phyloP scores from a whole-genome alignment of 1,284 basidiomycete genomes.

The Boletellus deceptivus region DNA sequence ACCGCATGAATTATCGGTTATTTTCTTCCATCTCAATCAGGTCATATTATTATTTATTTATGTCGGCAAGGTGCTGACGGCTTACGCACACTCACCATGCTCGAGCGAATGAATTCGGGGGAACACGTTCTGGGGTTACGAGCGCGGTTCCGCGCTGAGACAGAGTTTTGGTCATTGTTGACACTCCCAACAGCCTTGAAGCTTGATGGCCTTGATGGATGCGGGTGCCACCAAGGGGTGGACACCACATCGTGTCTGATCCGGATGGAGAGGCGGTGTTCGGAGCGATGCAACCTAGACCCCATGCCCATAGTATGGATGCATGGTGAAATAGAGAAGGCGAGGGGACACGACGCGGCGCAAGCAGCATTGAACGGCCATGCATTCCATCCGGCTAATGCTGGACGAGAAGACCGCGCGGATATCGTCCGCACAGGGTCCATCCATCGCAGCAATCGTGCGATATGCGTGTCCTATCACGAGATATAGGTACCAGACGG shows the following conservation, averaged over 20 bases:
- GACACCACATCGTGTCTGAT: slow-evolving; percentile 6
- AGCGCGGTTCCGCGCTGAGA: slow-evolving; percentile 17
- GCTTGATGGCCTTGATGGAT: too few species aligned
- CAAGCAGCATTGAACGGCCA: too few species aligned
- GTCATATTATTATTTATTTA: background rate
- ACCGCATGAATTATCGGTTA: background rate
- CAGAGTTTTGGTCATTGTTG: too few species aligned
- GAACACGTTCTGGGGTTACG: slow-evolving; percentile 31
- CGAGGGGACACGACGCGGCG: too few species aligned
- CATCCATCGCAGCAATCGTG: background rate
- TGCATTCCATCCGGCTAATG: background rate
- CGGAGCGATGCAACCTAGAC: background rate
- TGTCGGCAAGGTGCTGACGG: too few species aligned
- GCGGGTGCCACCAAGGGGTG: too few species aligned
- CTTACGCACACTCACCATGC: too few species aligned
- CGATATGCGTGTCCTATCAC: slow-evolving; percentile 14
- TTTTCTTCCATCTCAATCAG: background rate
- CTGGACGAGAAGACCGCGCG: slow-evolving; percentile 11
- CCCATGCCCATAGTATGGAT: too few species aligned
- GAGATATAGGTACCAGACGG: slow-evolving; percentile 14
- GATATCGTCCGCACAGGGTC: slow-evolving; percentile 22
- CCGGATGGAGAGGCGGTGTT: slow-evolving; percentile 3
- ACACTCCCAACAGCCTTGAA: too few species aligned
- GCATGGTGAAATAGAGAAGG: too few species aligned
- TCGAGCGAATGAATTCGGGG: background rate